phyloP scores from a whole-genome alignment of 768 basidiomycete genomes.

The Leccinellum albellum region DNA sequence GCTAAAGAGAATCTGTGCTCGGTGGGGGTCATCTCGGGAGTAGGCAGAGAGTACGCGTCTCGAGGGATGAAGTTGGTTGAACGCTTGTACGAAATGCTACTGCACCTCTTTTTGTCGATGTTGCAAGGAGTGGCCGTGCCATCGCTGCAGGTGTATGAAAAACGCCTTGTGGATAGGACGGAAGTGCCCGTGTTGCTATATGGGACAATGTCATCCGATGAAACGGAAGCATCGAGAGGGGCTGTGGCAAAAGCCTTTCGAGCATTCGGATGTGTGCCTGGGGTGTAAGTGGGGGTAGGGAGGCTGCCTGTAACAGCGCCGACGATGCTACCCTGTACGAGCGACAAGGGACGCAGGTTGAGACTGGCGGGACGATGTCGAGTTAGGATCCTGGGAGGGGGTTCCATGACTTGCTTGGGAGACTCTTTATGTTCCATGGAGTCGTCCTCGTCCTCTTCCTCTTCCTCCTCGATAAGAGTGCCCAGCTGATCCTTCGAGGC shows the following conservation, averaged over 20 bases:
- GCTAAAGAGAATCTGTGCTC: slow-evolving; percentile 40
- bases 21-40: slow-evolving; percentile 73
- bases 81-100: slow-evolving; percentile 73
- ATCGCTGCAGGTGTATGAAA: slow-evolving; percentile 26
- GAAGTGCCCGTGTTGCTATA: background rate
- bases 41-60: slow-evolving; percentile 52
- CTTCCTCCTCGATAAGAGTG: slow-evolving; percentile 82
- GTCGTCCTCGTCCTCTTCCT: slow-evolving; percentile 75
- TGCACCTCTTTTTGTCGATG: slow-evolving; percentile 44
- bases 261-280: slow-evolving; percentile 42
- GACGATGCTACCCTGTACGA: slow-evolving; percentile 52
- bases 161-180: slow-evolving; percentile 20
- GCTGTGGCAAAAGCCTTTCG: slow-evolving; percentile 30
- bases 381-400: slow-evolving; percentile 37
- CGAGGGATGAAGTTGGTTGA: slow-evolving; percentile 36
- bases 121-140: slow-evolving; percentile 23
- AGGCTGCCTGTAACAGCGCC: slow-evolving; percentile 35
- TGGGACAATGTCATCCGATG: slow-evolving; percentile 11
- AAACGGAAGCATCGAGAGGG: slow-evolving; percentile 22
- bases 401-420: slow-evolving; percentile 26
- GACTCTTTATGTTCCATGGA: slow-evolving; percentile 10
- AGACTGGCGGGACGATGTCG: slow-evolving; percentile 66
- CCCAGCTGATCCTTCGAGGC: slow-evolving; percentile 73
- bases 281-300: slow-evolving; percentile 54
- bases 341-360: slow-evolving; percentile 67